Percentiles rank a stretch among this genome's conserved stretches.
phyloP scores from a whole-genome alignment of 148 eudicot genomes.

The Persicaria tinctoria region DNA sequence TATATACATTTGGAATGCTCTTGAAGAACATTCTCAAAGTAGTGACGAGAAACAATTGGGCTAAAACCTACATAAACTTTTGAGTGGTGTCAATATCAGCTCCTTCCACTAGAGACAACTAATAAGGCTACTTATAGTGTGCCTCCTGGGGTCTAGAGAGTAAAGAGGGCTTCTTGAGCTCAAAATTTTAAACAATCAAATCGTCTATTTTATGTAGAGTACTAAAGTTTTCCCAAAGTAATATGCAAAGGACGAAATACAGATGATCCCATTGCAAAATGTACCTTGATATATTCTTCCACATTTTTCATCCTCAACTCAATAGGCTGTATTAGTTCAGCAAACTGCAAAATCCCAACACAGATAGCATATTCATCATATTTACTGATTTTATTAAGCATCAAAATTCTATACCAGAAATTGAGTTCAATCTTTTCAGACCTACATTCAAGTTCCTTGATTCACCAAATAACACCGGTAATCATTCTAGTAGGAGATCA shows the following conservation, averaged over 20 bases:
- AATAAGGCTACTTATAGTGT: background rate
- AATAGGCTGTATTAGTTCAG: conserved; percentile 16
- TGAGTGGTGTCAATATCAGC: background rate
- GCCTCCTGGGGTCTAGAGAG: background rate
- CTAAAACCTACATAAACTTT: background rate
- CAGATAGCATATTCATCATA: background rate
- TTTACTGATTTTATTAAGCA: background rate
- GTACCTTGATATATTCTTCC: conserved; percentile 14
- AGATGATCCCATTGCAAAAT: background rate
- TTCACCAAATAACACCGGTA: background rate
- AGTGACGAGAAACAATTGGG: background rate
- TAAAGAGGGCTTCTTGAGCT: background rate
- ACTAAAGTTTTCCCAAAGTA: background rate
- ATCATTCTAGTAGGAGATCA: background rate
- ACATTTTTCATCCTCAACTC: conserved; percentile 13
- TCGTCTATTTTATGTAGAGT: background rate
- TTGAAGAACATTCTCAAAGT: background rate
- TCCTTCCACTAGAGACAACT: background rate
- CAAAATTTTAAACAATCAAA: background rate
- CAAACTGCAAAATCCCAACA: conserved; percentile 12
- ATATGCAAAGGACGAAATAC: background rate
- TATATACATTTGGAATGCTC: background rate
- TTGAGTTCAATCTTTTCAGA: background rate
- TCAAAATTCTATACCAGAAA: background rate
- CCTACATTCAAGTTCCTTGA: background rate